These are phyloP conservation scores for Saposhnikovia divaricata DNA, from an alignment of 129 eudicot species.

Conservation along the genomic window DNA sequence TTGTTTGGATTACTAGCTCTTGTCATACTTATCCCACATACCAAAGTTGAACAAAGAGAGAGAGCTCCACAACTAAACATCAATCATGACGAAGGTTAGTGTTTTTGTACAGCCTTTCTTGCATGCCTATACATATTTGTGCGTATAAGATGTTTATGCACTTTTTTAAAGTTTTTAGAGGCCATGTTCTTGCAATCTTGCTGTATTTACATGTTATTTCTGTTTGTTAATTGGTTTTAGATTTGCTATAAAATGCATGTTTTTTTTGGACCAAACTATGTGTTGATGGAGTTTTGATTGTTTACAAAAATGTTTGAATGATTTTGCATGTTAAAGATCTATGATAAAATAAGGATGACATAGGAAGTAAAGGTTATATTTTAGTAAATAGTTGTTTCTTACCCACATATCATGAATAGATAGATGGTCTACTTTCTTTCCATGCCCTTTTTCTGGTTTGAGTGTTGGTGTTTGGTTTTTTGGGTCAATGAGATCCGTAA, in stretches of 20 bases:
- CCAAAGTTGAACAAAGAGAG: not conserved
- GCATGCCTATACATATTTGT: no score
- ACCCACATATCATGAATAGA: no score
- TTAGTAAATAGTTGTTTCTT: no score
- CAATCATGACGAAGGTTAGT: not conserved
- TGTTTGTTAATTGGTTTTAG: not conserved
- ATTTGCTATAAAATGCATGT: not conserved
- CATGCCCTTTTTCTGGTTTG: no score
- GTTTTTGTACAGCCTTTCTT: not conserved
- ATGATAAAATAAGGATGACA: not conserved
- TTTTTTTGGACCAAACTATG: no score
- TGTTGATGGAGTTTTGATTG: not conserved
- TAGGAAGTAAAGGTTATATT: not conserved
- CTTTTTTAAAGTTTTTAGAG: not conserved
- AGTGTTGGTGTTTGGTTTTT: no score
- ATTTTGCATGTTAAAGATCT: not conserved
- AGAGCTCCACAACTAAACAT: not conserved
- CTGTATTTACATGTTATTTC: not conserved
- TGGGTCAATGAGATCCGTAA: no score
- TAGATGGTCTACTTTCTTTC: no score
- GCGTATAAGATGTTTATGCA: not conserved
- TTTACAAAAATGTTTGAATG: no score
- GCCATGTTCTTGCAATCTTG: not conserved
- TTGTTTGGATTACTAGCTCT: not conserved
- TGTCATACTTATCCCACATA: not conserved